Percentiles rank a stretch among this genome's conserved stretches.
phyloP scores from a whole-genome alignment of 1,139 yeast species.

The Geotrichum klebahnii region DNA sequence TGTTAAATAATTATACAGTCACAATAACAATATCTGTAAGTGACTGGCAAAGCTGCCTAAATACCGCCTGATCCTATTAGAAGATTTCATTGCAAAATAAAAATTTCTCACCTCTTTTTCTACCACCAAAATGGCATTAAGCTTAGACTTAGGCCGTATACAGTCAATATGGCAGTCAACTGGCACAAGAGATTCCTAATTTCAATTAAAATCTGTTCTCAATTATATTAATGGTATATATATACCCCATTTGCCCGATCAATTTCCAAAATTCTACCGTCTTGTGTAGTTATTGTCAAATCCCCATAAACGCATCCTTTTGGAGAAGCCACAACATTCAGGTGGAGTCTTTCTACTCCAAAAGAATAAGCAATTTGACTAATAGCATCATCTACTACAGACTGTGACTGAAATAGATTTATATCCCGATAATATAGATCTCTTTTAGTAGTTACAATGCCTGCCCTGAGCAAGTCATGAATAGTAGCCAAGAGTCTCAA shows the following conservation, averaged over 20 bases:
- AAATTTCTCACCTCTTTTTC: constrained; percentile 56
- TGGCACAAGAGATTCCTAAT: constrained; percentile 20
- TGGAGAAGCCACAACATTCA: constrained; percentile 56
- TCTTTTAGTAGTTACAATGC: constrained; percentile 46
- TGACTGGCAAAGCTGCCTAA: constrained; percentile 27
- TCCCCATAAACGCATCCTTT: constrained; percentile 57
- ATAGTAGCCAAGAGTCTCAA: constrained; percentile 24
- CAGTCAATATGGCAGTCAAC: constrained; percentile 19
- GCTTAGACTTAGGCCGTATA: constrained; percentile 8
- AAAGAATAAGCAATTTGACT: constrained; percentile 35
- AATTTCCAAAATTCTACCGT: constrained; percentile 24
- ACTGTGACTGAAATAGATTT: constrained; percentile 49
- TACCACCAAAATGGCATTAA: constrained; percentile 47
- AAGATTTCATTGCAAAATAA: not conserved
- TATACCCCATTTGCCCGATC: constrained; percentile 25
- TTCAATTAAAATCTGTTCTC: not conserved
- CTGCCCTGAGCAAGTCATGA: constrained; percentile 18
- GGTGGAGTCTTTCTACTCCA: constrained; percentile 32
- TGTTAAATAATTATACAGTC: constrained; percentile 29
- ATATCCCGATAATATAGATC: constrained; percentile 68
- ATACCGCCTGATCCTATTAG: constrained; percentile 31
- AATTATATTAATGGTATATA: not conserved
- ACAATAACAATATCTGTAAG: constrained; percentile 39
- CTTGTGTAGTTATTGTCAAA: constrained; percentile 29
- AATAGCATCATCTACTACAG: constrained; percentile 44